Evolutionary conservation across 2,329 filamentous ascomycete species (phyloP), one percentile per base, ranked within the genome.

Genomic region (Neonectria ditissima): DNA sequence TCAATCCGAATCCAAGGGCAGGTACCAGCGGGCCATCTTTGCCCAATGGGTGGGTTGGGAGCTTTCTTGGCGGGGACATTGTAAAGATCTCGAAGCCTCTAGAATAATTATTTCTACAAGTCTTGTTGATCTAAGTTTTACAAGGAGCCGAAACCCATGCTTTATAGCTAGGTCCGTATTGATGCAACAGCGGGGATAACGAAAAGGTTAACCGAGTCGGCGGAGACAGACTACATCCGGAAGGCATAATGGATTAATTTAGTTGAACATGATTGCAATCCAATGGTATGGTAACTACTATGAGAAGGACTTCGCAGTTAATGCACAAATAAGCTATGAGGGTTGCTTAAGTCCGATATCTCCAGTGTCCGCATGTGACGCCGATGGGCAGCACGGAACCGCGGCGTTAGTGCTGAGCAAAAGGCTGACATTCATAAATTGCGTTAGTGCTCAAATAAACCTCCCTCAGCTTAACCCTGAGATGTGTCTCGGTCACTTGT

Each of bases 401-500:
- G 16, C 8, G 16, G 3, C 5, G 2, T n/a, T n/a, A 7, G 14
- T 37, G 13, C 5, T 37, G 14, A 37, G 34, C 14, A 37, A 37
- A 7, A n/a, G n/a, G 34, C 34, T 37, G 16, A 3, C 34, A 37
- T n/a, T 16, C 34, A 3, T 16, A 16, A n/a, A n/a, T n/a, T n/a
- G 34, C 34, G n/a, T 37, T 37, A 37, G 14, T 3, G 14, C 34
- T 8, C 6, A 37, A 7, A 37, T 16, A 3, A 37, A n/a, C 1
- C n/a, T n/a, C n/a, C n/a, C n/a, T n/a, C n/a, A n/a, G n/a, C n/a
- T 5, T 43, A 68, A 9, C 66, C 66, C 16, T 68, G 64, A 32
- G 57, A 62, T 1, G 68, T 72, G 20, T 72, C 68, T 18, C 70
- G 52, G 6, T 59, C 50, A 14, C 41, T 45, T 3, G n/a, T 47